Evolutionary conservation across 2,329 filamentous ascomycete genomes (phyloP), one percentile per base, ranked within the genome.

Genomic region (Fusarium pilosicola): DNA sequence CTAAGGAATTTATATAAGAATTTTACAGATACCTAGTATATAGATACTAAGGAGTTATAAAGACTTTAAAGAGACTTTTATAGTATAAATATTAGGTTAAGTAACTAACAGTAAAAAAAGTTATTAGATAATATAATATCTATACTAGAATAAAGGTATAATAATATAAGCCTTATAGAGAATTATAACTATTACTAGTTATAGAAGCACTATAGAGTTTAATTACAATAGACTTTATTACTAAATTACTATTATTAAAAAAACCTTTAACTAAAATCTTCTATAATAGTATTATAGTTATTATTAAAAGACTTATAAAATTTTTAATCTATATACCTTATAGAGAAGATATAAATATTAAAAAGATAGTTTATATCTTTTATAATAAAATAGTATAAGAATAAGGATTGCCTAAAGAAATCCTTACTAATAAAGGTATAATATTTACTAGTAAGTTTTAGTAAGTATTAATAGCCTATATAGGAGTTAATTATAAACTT

Each of bases 151-250:
- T 13, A 15, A 68, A 65, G 6, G 6, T 17, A 39, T 10, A n/a
- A 58, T 39, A 34, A 17, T 22, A 70, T 22, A 68, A 73, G 32
- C 62, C 46, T 6, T 71, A 74, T 32, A 30, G 45, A 55, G 20
- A 58, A 56, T 8, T 74, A 61, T 30, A 76, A 55, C 38, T n/a
- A n/a, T n/a, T n/a, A n/a, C n/a, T n/a, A 62, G 28, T 75, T 17
- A 15, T 17, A 54, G 18, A 49, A 65, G 5, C 10, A 68, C 49
- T 28, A 41, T 75, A 32, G 24, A 57, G 70, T n/a, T 70, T 12
- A 7, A 42, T 42, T 13, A 42, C 3, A 3, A 42, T 42, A 6
- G n/a, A 24, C 5, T 42, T 42, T 12, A 42, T 42, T 15, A 42
- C 14, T 13, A 42, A 42, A 6, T 3, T 42, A 42, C n/a, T 22